Evolutionary conservation across 2,329 filamentous ascomycete genomes (phyloP).

Genomic region (Paracamarosporium sp.): DNA sequence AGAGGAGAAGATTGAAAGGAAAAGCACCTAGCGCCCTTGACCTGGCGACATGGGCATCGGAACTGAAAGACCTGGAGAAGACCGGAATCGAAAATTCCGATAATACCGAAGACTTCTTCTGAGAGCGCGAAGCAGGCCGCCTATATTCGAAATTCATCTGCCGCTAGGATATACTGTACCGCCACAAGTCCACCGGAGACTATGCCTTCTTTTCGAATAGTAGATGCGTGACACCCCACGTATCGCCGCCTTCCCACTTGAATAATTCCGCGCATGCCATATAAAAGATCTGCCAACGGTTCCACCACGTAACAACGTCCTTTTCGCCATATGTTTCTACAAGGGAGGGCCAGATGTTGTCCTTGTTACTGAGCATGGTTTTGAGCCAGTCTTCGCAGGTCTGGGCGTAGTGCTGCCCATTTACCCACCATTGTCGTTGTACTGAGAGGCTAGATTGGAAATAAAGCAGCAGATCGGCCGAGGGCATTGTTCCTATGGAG

Average conservation of each 20-base stretch:
- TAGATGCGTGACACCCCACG: conserved; percentile 72
- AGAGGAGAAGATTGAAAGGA: background rate
- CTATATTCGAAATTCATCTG: background rate
- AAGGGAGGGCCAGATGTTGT: conserved; percentile 68
- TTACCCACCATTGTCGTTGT: conserved; percentile 74
- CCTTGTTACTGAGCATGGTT: conserved; percentile 65
- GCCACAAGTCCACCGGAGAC: background rate
- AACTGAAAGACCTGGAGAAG: background rate
- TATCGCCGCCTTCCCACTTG: conserved; percentile 69
- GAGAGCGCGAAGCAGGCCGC: background rate
- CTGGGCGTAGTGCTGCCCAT: conserved; percentile 70
- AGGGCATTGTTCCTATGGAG: conserved; percentile 60
- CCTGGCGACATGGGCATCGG: background rate
- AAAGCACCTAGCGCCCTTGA: background rate
- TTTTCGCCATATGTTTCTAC: conserved; percentile 70
- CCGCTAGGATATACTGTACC: background rate
- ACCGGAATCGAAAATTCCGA: background rate
- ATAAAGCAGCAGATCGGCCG: conserved; percentile 69
- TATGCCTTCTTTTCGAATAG: conserved; percentile 66
- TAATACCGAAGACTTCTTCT: background rate
- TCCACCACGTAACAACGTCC: conserved; percentile 67
- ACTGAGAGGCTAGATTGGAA: conserved; percentile 70
- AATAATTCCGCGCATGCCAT: conserved; percentile 75
- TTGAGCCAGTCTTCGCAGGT: conserved; percentile 74
- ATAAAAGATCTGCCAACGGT: conserved; percentile 76